Evolutionary conservation across 768 basidiomycete species (phyloP), one percentile per base, ranked within the genome.

Genomic region (Chalciporus sphaerocephalus): DNA sequence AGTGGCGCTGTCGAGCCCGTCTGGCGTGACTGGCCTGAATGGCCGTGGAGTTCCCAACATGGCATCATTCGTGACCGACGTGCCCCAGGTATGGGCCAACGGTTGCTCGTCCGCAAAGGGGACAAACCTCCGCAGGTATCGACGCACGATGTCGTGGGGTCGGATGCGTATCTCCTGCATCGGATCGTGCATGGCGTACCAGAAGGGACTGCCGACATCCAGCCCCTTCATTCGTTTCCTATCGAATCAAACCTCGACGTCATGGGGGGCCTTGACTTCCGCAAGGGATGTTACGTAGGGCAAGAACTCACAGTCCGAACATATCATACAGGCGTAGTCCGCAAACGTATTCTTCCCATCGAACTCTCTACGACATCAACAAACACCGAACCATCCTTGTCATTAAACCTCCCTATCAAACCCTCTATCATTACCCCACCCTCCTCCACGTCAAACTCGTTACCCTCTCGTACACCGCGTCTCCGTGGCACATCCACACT

Each of bases 211-310:
- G 59, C 61, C 0, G 96, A 99, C 59, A 85, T 96, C 3, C 64
- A 69, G 13, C 83, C 91, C 12, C 74, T 82, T 59, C 79, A 84
- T 8, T 80, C 91, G 0, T 84, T 98, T 52, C 96, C 96, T 4
- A 85, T 97, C 73, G 95, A 99, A 52, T 92, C 90, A 6, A 92
- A 94, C 65, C 69, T 98, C 55, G 96, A 99, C 62, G 70, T 87
- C 33, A 97, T 97, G 88, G 92, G 93, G 40, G 95, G 82, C 58
- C 70, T 98, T 61, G 92, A 97, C 67, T 97, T 96, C 65, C 74
- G 90, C 46, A 99, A 99, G 69, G 96, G 96, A 3, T 99, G 96
- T 61, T 98, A 97, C 60, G 85, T 98, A 5, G 96, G 96, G 8
- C 96, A 99, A 72, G 96, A 98, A 58, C 74, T 98, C 32, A 97